Percentiles rank a stretch among this genome's conserved stretches.
Evolutionary conservation across 2,329 filamentous ascomycete species (phyloP).

Genomic region (Pezicula neosporulosa): DNA sequence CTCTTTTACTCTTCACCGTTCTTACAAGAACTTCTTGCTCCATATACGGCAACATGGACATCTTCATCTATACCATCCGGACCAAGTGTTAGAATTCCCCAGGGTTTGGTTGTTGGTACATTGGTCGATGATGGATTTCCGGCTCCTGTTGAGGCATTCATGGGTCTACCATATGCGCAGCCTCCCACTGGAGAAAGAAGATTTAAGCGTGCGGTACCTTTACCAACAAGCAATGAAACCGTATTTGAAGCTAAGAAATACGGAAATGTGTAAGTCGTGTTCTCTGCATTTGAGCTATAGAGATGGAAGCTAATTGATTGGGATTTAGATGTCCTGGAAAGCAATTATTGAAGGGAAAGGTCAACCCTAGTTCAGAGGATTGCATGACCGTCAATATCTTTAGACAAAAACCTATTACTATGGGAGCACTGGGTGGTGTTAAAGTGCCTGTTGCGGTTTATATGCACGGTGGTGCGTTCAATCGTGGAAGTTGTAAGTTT

Average conservation of each 20-base stretch:
- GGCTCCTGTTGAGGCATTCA: slow-evolving; percentile 36
- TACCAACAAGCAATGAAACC: slow-evolving; percentile 20
- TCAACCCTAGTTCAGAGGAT: slow-evolving; percentile 35
- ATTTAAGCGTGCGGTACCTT: slow-evolving; percentile 31
- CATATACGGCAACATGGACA: too few relatives aligned
- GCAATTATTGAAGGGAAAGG: slow-evolving; percentile 22
- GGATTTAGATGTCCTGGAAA: slow-evolving; percentile 30
- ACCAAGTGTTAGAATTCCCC: slow-evolving; percentile 13
- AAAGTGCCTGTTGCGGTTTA: slow-evolving; percentile 50
- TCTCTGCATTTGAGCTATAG: neutral
- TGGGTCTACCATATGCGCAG: slow-evolving; percentile 44
- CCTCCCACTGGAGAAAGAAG: slow-evolving; percentile 41
- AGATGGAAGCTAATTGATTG: neutral
- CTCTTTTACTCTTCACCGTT: too few relatives aligned
- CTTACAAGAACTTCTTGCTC: too few relatives aligned
- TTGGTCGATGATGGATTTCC: slow-evolving; percentile 19
- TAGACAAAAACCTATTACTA: slow-evolving; percentile 19
- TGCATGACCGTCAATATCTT: slow-evolving; percentile 50
- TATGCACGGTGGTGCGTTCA: slow-evolving; percentile 60
- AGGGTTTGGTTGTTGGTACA: slow-evolving; percentile 29
- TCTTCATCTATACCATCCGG: neutral
- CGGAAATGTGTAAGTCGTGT: slow-evolving; percentile 27
- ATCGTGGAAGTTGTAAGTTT: slow-evolving; percentile 28
- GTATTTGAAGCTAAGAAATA: slow-evolving; percentile 30
- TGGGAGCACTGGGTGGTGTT: slow-evolving; percentile 10